These are phyloP conservation scores for Carex arenaria DNA, from an alignment of 202 grass and related monocot genomes.

Conservation along the genomic window DNA sequence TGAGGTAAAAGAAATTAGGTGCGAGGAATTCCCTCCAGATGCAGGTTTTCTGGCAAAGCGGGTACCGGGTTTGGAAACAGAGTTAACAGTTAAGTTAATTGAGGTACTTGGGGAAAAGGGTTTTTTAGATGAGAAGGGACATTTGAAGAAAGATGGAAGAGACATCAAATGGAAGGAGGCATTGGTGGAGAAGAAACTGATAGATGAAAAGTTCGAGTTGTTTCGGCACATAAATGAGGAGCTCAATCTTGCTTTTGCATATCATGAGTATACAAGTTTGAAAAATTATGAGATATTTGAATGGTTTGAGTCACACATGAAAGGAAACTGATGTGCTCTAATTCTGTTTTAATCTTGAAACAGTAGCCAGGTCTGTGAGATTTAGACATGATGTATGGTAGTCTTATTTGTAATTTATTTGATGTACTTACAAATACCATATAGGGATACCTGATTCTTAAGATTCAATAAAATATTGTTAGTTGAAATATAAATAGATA, in stretches of 20 bases:
- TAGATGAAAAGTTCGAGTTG: conserved; percentile 49
- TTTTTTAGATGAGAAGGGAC: conserved; percentile 60
- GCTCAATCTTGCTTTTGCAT: conserved; percentile 74
- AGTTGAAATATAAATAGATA: neutral
- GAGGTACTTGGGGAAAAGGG: conserved; percentile 49
- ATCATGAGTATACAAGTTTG: conserved; percentile 74
- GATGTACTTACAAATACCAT: neutral
- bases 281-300: conserved; percentile 64
- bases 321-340: conserved; percentile 20
- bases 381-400: neutral
- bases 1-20: conserved; percentile 52
- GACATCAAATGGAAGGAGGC: conserved; percentile 52
- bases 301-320: conserved; percentile 81
- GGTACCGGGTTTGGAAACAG: conserved; percentile 41
- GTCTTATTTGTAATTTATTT: neutral
- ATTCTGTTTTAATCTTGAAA: neutral
- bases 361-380: neutral
- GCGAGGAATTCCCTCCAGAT: conserved; percentile 46
- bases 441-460: neutral
- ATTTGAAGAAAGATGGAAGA: conserved; percentile 69
- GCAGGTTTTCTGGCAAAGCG: conserved; percentile 40
- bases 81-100: conserved; percentile 36
- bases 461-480: neutral
- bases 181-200: conserved; percentile 41
- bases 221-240: conserved; percentile 70